phyloP scores from a whole-genome alignment of 495 filamentous ascomycete species.

The Paragyromitra xinjiangensis region DNA sequence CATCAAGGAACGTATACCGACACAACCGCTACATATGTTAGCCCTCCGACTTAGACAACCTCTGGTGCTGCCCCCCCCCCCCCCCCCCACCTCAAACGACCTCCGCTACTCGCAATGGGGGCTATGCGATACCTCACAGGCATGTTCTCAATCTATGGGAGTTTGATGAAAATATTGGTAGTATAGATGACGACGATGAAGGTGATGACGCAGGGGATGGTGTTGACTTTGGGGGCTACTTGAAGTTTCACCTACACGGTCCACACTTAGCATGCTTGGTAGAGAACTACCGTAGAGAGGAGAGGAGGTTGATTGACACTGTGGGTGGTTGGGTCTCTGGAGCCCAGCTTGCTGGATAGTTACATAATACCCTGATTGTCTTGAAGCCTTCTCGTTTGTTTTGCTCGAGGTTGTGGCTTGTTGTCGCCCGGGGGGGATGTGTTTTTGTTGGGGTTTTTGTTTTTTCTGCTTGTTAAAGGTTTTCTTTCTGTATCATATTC shows the following conservation, averaged over 20 bases:
- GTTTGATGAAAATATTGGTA: neutral
- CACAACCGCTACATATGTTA: neutral
- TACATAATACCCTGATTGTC: neutral
- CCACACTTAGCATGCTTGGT: neutral
- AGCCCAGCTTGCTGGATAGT: neutral
- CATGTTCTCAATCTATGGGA: neutral
- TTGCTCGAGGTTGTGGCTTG: no score
- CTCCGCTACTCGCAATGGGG: neutral
- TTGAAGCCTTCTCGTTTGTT: neutral
- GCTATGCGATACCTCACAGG: neutral
- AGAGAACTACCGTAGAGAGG: neutral
- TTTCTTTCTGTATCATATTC: no score
- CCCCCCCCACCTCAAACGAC: neutral
- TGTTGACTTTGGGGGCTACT: neutral
- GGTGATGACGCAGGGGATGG: neutral
- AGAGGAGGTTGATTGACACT: neutral
- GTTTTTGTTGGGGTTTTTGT: no score
- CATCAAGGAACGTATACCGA: neutral
- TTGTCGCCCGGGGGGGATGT: no score
- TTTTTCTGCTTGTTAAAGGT: no score
- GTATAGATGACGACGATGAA: neutral
- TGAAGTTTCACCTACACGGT: neutral
- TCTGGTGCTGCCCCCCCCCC: neutral
- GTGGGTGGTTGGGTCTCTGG: neutral
- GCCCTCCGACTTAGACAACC: neutral